phyloP scores from a whole-genome alignment of 139 green algal species.

The Eudorina sp. region DNA sequence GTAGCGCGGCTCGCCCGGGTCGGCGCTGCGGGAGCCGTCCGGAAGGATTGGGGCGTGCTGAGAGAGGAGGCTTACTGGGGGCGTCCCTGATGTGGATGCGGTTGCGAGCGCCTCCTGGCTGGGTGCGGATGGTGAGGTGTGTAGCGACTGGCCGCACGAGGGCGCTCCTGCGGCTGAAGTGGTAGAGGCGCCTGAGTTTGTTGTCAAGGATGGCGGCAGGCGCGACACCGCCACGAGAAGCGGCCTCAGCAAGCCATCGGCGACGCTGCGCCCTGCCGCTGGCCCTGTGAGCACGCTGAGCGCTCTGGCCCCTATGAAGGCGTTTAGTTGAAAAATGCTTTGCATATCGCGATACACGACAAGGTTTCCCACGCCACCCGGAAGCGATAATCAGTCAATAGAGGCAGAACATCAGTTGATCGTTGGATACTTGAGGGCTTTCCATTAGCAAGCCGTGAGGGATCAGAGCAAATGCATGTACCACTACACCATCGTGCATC shows the following conservation, averaged over 20 bases:
- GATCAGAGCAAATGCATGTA: no score
- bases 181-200: not conserved
- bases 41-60: not conserved
- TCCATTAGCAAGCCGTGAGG: no score
- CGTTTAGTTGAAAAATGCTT: not conserved
- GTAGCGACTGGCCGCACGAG: not conserved
- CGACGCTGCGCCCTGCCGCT: not conserved
- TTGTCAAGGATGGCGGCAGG: not conserved
- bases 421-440: no score
- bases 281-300: not conserved
- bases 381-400: no score
- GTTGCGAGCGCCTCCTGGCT: not conserved
- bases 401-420: no score
- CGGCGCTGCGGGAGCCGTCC: slow-evolving; percentile 3
- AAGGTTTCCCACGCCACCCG: no score
- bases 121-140: not conserved
- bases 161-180: not conserved
- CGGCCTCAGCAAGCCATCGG: not conserved
- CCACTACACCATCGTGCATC: no score
- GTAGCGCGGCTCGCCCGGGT: slow-evolving; percentile 37
- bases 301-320: not conserved
- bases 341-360: no score
- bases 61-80: not conserved
- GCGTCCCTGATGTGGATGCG: not conserved
- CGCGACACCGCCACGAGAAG: not conserved